A percentile compares a stretch with the other conserved stretches of the same genome.
Evolutionary conservation across 352 stramenopile species (phyloP).

Genomic region (Phytophthora pistaciae): DNA sequence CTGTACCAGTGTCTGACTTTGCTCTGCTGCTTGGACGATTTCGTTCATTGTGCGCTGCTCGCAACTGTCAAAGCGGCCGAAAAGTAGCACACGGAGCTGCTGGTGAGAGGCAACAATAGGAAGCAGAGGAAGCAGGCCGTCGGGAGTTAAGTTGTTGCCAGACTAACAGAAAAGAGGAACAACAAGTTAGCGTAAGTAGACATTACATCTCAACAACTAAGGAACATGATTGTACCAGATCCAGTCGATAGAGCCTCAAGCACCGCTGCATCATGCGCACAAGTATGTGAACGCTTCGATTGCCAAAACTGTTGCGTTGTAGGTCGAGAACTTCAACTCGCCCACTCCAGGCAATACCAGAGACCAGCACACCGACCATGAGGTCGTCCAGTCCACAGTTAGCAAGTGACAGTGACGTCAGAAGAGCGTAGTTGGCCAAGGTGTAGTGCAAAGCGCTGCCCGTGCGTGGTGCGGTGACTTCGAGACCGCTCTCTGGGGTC

Average conservation of each 20-base stretch:
- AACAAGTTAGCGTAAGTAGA: neutral
- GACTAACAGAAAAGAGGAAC: constrained; percentile 29
- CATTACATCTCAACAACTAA: neutral
- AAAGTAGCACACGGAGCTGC: constrained; percentile 34
- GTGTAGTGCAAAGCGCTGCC: constrained; percentile 41
- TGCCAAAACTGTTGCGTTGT: constrained; percentile 41
- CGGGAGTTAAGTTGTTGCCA: constrained; percentile 41
- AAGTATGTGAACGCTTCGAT: constrained; percentile 41
- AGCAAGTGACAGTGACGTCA: constrained; percentile 39
- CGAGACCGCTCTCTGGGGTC: constrained; percentile 27
- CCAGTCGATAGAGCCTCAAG: constrained; percentile 36
- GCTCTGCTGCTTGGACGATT: constrained; percentile 19
- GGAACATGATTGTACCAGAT: constrained; percentile 40
- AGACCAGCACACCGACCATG: constrained; percentile 47
- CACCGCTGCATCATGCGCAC: constrained; percentile 46
- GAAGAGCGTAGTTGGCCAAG: constrained; percentile 41
- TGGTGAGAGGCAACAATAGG: constrained; percentile 21
- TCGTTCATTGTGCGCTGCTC: constrained; percentile 12
- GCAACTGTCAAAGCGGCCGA: constrained; percentile 38
- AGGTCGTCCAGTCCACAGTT: constrained; percentile 51
- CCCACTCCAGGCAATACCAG: constrained; percentile 49
- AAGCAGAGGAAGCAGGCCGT: constrained; percentile 34
- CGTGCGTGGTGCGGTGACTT: constrained; percentile 29
- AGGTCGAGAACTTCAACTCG: constrained; percentile 47
- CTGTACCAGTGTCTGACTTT: constrained; percentile 40